Base-by-base conservation (phyloP, 306 rosid genomes). In the Sphenostylis stenocarpa region DNA sequence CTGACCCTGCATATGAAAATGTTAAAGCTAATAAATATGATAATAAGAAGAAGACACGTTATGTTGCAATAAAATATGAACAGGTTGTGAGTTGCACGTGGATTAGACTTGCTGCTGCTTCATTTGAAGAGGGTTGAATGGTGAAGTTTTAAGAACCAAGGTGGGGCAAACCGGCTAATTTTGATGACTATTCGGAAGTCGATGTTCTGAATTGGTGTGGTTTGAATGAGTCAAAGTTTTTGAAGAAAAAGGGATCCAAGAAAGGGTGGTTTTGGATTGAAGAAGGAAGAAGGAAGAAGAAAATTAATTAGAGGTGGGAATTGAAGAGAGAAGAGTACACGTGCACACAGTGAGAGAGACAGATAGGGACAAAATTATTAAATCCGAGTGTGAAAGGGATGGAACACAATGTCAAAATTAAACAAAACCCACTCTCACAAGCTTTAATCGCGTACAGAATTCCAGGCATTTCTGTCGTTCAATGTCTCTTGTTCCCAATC, bases 401-500 rank as follows among this genome's bases (percentile, higher is more conserved):
- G 88, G 81, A 78, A 75, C 86, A 85, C 80, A 79, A 75, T 64
- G 82, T 78, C 88, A 79, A 85, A 82, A 69, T 57, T 78, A 75
- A 85, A 70, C 88, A 78, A 75, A 78, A 82, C 56, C 74, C 77
- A 26, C 53, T 51, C 56, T 58, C 79, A 81, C 78, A 78, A 81
- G 44, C 20, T 66, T 82, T 75, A 57, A 82, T 68, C 84, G 31
- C 11, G 64, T 75, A 39, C 84, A 82, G 76, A 74, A 71, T 76
- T 51, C 84, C 74, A 85, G 69, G 85, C 90, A 83, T 76, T 73
- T 76, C 79, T 89, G 87, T 83, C 84, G 81, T 85, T 86, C 83
- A 78, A 84, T 73, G 77, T 78, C 75, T 78, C 62, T 70, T 64
- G 6, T 70, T 44, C 39, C 67, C 13, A 47, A 75, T 84, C 80